phyloP scores from a whole-genome alignment of 192 early-diverging fungal species.

The Coemansia sp. region DNA sequence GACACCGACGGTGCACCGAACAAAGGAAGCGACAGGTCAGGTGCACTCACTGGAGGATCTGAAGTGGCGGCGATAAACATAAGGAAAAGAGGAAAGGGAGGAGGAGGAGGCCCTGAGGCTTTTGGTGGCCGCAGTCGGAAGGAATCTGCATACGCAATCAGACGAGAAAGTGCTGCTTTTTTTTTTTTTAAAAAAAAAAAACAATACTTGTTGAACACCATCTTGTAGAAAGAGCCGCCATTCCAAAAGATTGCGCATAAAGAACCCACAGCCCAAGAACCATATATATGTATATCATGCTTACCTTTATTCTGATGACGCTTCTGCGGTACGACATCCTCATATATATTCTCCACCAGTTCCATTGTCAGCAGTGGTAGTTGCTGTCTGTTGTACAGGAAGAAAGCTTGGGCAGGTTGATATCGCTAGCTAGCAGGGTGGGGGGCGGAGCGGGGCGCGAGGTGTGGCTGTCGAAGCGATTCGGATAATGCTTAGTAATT shows the following conservation, averaged over 20 bases:
- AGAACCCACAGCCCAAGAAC: no score
- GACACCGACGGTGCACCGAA: background rate
- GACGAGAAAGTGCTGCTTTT: background rate
- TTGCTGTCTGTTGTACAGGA: background rate
- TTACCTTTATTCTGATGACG: background rate
- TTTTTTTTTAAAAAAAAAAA: no score
- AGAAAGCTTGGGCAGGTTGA: background rate
- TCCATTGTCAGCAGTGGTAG: background rate
- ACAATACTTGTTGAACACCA: no score
- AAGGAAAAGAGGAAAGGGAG: background rate
- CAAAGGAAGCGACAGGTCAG: background rate
- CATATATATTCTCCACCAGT: background rate
- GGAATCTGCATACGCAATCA: slow-evolving; percentile 1
- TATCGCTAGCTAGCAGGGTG: no score
- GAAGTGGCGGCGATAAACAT: background rate
- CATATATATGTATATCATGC: background rate
- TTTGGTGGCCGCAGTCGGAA: slow-evolving; percentile 1
- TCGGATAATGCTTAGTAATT: slow-evolving; percentile 1
- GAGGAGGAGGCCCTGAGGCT: background rate
- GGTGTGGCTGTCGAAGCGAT: background rate
- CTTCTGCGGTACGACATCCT: background rate
- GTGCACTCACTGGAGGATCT: background rate
- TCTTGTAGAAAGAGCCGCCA: no score
- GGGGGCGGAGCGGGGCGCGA: no score
- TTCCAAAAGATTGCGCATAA: no score